phyloP scores from a whole-genome alignment of 495 filamentous ascomycete genomes.

The Talaromyces wortmannii region DNA sequence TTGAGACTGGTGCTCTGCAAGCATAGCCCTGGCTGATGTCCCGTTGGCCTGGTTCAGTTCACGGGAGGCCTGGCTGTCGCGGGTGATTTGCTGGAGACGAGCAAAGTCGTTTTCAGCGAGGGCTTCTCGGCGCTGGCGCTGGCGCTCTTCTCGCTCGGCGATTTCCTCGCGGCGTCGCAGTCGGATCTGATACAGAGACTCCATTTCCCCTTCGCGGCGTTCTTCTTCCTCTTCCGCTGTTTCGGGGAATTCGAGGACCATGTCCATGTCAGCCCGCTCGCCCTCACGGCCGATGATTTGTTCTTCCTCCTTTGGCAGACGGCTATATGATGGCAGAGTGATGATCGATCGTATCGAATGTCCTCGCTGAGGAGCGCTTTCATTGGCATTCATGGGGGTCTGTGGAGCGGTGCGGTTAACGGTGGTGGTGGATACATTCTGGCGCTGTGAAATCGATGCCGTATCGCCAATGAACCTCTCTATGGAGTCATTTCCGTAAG shows the following conservation, averaged over 20 bases:
- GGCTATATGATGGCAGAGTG: conserved; percentile 78
- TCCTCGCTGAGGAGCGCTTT: conserved; percentile 63
- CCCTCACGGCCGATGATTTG: conserved; percentile 86
- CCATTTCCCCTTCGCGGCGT: conserved; percentile 88
- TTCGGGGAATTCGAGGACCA: conserved; percentile 81
- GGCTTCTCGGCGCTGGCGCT: conserved; percentile 59
- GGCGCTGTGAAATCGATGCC: conserved; percentile 2
- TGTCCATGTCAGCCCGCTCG: conserved; percentile 85
- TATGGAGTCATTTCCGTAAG: not conserved
- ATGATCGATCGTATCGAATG: conserved; percentile 86
- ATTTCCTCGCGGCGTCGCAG: conserved; percentile 67
- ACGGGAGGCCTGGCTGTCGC: conserved; percentile 25
- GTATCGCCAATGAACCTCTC: not conserved
- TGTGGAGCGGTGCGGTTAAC: not conserved
- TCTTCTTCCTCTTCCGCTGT: conserved; percentile 66
- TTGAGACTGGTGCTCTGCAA: conserved; percentile 61
- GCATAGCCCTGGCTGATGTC: conserved; percentile 31
- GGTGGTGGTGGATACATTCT: conserved; percentile 1
- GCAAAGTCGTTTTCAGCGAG: conserved; percentile 59
- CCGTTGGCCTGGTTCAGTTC: conserved; percentile 18
- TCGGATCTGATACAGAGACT: conserved; percentile 83
- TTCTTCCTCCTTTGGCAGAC: conserved; percentile 64
- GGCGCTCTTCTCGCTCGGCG: conserved; percentile 68
- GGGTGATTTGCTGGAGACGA: conserved; percentile 53
- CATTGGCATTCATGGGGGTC: conserved; percentile 10